Evolutionary conservation across 2,329 filamentous ascomycete species (phyloP).

Genomic region (Microascus cirrosus): DNA sequence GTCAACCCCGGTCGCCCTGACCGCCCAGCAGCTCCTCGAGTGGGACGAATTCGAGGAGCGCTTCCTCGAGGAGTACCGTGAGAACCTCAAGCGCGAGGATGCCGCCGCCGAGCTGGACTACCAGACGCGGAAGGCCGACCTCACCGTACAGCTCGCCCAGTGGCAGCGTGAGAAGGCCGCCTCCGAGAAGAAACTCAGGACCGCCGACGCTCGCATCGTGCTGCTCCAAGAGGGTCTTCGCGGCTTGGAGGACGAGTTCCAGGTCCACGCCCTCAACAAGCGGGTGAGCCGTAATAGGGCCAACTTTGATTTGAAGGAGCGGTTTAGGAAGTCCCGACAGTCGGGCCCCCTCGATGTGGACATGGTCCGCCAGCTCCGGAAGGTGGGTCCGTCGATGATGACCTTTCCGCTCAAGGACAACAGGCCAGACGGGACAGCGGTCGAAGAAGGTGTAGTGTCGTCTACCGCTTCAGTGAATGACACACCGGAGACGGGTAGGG

Average conservation of each 20-base stretch:
- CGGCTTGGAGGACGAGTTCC: background rate
- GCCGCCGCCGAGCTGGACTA: background rate
- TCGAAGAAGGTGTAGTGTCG: background rate
- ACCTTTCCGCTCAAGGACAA: background rate
- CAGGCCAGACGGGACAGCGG: background rate
- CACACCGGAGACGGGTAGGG: too few relatives aligned
- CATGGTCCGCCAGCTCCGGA: background rate
- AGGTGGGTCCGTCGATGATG: background rate
- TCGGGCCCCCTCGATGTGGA: background rate
- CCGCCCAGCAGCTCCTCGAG: background rate
- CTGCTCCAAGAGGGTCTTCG: background rate
- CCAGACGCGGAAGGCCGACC: background rate
- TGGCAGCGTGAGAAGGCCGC: background rate
- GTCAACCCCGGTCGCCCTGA: background rate
- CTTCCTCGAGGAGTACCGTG: constrained; percentile 1
- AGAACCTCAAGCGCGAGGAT: background rate
- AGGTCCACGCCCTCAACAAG: background rate
- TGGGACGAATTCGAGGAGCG: constrained; percentile 2
- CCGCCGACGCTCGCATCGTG: background rate
- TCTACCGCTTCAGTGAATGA: background rate
- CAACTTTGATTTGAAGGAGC: constrained; percentile 3
- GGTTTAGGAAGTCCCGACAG: constrained; percentile 1
- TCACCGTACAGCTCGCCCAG: background rate
- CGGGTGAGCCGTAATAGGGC: background rate
- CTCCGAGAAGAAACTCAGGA: background rate